These are phyloP conservation scores for Coemansia biformis DNA, from an alignment of 192 early-diverging fungal genomes.

Conservation along the genomic window DNA sequence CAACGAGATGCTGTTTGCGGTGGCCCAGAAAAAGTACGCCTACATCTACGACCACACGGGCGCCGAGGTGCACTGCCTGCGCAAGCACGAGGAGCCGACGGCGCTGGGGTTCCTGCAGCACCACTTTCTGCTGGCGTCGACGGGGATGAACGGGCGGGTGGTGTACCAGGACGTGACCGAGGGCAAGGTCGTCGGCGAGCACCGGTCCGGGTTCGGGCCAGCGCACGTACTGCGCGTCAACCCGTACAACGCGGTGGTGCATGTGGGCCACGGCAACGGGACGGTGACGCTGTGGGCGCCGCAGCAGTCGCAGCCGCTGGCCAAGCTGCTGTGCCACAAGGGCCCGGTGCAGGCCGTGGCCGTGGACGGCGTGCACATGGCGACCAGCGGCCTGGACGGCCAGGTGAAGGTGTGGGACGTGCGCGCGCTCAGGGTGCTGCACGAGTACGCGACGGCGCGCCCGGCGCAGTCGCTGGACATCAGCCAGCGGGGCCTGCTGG, in stretches of 20 bases:
- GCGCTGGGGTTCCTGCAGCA: slow-evolving; percentile 86
- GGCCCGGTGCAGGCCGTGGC: slow-evolving; percentile 82
- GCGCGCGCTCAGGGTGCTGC: slow-evolving; percentile 70
- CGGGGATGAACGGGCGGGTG: slow-evolving; percentile 74
- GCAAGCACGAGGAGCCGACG: slow-evolving; percentile 75
- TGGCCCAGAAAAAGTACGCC: slow-evolving; percentile 90
- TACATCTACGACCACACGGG: slow-evolving; percentile 93
- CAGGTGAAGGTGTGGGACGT: slow-evolving; percentile 92
- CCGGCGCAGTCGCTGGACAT: slow-evolving; percentile 78
- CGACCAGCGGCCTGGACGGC: slow-evolving; percentile 85
- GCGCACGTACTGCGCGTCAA: slow-evolving; percentile 85
- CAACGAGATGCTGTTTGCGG: slow-evolving; percentile 89
- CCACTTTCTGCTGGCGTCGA: slow-evolving; percentile 83
- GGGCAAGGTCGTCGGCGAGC: slow-evolving; percentile 75
- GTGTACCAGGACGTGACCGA: slow-evolving; percentile 95
- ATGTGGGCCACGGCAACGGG: slow-evolving; percentile 86
- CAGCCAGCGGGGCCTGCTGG: slow-evolving; percentile 78
- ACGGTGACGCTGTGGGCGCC: slow-evolving; percentile 92
- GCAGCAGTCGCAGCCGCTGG: slow-evolving; percentile 72
- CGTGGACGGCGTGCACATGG: slow-evolving; percentile 85
- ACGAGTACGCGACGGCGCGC: slow-evolving; percentile 72
- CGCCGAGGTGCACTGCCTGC: slow-evolving; percentile 82
- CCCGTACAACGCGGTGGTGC: slow-evolving; percentile 83
- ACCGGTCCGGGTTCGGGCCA: slow-evolving; percentile 67
- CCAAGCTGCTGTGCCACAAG: slow-evolving; percentile 90